Percentiles rank a stretch among this genome's conserved stretches.
phyloP scores from a whole-genome alignment of 495 filamentous ascomycete species.

The Trichoderma gamsii region DNA sequence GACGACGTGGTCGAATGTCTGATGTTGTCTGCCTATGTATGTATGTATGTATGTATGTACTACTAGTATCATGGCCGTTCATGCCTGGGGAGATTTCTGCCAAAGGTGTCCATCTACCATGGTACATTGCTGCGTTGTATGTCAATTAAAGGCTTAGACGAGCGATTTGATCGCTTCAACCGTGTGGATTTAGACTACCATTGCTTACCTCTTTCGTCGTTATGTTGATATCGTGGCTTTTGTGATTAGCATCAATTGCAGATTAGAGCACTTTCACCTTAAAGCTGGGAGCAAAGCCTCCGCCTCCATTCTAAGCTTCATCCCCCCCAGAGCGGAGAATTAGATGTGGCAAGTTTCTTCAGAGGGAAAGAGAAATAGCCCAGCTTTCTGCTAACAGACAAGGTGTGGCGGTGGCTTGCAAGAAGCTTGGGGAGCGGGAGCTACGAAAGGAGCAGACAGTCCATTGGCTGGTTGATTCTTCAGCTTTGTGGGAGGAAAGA shows the following conservation, averaged over 20 bases:
- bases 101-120: background rate
- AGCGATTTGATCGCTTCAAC: background rate
- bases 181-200: background rate
- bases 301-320: too few species aligned
- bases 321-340: background rate
- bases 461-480: background rate
- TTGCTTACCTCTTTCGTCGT: background rate
- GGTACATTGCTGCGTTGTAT: background rate
- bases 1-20: background rate
- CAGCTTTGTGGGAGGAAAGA: too few species aligned
- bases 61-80: background rate
- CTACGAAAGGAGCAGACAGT: background rate
- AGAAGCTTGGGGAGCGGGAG: background rate
- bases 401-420: constrained; percentile 6
- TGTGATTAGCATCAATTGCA: too few species aligned
- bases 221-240: background rate
- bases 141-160: background rate
- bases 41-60: too few species aligned
- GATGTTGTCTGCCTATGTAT: too few species aligned
- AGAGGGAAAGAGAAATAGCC: too few species aligned
- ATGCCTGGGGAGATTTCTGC: background rate
- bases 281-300: too few species aligned
- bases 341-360: background rate
- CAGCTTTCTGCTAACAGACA: background rate
- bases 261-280: too few species aligned